Evolutionary conservation across 345 rosid species (phyloP), one percentile per base, ranked within the genome.

Genomic region (Pseudoturritis turrita): DNA sequence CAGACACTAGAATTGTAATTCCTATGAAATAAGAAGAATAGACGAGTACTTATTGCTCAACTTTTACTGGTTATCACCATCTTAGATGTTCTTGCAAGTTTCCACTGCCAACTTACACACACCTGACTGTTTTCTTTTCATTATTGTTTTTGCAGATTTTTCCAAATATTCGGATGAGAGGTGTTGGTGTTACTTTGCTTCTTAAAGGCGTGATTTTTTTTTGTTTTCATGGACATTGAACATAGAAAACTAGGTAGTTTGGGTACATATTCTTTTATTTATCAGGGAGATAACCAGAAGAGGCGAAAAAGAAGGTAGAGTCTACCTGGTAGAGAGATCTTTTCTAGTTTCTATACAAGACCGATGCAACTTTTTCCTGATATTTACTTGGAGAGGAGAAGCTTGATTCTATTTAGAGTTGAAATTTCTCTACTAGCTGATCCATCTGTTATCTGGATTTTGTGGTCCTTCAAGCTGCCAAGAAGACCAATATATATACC

Each of bases 381-480:
- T 73, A 64, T 67, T 40, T 65, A 74, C 77, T 66, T 65, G 14
- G 21, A 18, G 36, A 37, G 33, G 19, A 46, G 58, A 55, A 55
- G 44, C 51, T n/a, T 15, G 56, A 29, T 18, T 44, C 49, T 36
- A 22, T 35, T 8, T 25, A 11, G 57, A 15, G 57, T 53, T 13
- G 68, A 33, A 65, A 21, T 65, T 65, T 57, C 60, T 57, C 52
- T 74, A n/a, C 61, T 49, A 8, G 61, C 61, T 66, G 54, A 14
- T 66, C 65, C 65, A 55, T 36, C 71, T 37, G 46, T 18, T 28
- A 17, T 9, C 21, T 54, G 40, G 18, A 54, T 45, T 73, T 33
- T 65, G 7, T 37, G 52, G 18, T 65, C 72, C 68, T 58, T 74
- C 55, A 74, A 58, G 46, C 73, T 66, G 73, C 37, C 14, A 50